Evolutionary conservation across 2,329 filamentous ascomycete genomes (phyloP).

Genomic region (Nakataea oryzae): DNA sequence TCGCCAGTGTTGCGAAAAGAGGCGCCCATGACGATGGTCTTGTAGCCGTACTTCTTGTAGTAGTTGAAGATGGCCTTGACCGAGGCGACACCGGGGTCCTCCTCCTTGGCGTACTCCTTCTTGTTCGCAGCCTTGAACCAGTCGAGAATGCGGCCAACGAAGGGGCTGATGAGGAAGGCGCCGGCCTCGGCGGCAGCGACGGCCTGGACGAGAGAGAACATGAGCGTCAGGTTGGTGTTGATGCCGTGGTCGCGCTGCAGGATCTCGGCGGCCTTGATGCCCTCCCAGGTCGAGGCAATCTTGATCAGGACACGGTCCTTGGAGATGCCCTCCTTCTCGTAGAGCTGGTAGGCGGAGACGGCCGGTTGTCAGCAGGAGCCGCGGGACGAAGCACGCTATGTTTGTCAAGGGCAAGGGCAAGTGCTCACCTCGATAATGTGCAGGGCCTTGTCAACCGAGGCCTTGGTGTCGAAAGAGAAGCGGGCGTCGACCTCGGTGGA

Average conservation of each 20-base stretch:
- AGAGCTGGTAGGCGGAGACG: constrained; percentile 52
- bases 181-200: constrained; percentile 91
- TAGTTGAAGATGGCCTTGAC: constrained; percentile 97
- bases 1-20: constrained; percentile 95
- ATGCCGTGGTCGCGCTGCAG: constrained; percentile 91
- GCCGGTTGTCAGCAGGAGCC: not conserved
- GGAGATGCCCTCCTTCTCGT: constrained; percentile 81
- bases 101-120: constrained; percentile 81
- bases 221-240: constrained; percentile 80
- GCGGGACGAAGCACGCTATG: not conserved
- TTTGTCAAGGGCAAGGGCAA: too few species aligned
- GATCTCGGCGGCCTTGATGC: constrained; percentile 96
- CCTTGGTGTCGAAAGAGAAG: constrained; percentile 91
- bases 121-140: constrained; percentile 97
- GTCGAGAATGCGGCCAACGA: constrained; percentile 97
- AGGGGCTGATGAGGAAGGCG: constrained; percentile 97
- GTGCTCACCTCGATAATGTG: constrained; percentile 81
- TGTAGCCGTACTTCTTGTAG: constrained; percentile 99
- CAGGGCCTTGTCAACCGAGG: constrained; percentile 88
- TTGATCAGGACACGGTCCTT: constrained; percentile 98
- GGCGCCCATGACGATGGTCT: constrained; percentile 99
- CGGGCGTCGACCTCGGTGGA: constrained; percentile 96
- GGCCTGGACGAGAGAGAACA: constrained; percentile 78
- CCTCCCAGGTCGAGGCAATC: constrained; percentile 98
- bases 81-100: constrained; percentile 93